These are phyloP conservation scores for Citrus sinensis DNA, from an alignment of 345 rosid species.

Conservation along the genomic window DVS_A1.0 CM039164.1:2309001-2309500, in stretches of 20 bases:
- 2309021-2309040: not conserved
- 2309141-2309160: conserved; percentile 1
- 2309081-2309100: not conserved
- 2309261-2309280: not conserved
- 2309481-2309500: not conserved
- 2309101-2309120: not conserved
- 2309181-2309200: not conserved
- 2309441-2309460: no score
- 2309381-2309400: conserved; percentile 88
- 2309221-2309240: not conserved
- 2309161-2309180: no score
- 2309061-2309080: conserved; percentile 1
- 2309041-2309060: not conserved
- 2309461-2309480: not conserved
- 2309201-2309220: not conserved
- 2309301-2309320: conserved; percentile 22
- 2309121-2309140: conserved; percentile 11
- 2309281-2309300: not conserved
- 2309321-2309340: conserved; percentile 59
- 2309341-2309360: conserved; percentile 70
- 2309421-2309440: conserved; percentile 14
- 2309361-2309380: conserved; percentile 84
- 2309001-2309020: not conserved
- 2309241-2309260: not conserved
- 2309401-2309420: conserved; percentile 73